Evolutionary conservation across 148 eudicot species (phyloP).

Genomic region (Vaccinium vitisidaea): DNA sequence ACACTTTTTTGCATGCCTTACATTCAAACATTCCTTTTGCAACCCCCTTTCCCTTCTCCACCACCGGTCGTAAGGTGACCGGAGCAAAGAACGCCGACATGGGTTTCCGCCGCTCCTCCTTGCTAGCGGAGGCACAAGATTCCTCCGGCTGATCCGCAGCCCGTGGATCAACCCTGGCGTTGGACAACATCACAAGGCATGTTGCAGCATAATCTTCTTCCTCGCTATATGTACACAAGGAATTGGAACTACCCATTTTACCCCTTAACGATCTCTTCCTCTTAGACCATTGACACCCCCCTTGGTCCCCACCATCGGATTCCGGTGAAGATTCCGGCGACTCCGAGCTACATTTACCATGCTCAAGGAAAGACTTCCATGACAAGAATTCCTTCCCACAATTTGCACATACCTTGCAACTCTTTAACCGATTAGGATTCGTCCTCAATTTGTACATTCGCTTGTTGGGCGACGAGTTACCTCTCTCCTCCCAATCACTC

Average conservation of each 20-base stretch:
- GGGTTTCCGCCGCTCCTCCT: slow-evolving; percentile 33
- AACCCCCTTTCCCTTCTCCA: slow-evolving; percentile 40
- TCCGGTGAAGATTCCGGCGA: slow-evolving; percentile 49
- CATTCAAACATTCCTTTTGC: slow-evolving; percentile 48
- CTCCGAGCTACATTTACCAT: slow-evolving; percentile 65
- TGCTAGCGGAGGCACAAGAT: slow-evolving; percentile 45
- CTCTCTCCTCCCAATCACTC: slow-evolving; percentile 74
- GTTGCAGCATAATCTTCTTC: slow-evolving; percentile 46
- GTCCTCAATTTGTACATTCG: slow-evolving; percentile 75
- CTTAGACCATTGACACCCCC: slow-evolving; percentile 58
- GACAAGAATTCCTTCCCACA: slow-evolving; percentile 79
- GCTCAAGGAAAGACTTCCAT: slow-evolving; percentile 87
- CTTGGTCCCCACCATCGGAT: slow-evolving; percentile 37
- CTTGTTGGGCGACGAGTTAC: slow-evolving; percentile 36
- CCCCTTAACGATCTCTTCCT: slow-evolving; percentile 68
- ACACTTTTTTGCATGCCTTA: slow-evolving; percentile 61
- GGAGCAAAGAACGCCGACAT: neutral
- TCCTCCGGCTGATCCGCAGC: slow-evolving; percentile 36
- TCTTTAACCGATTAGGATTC: slow-evolving; percentile 70
- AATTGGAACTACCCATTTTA: slow-evolving; percentile 38
- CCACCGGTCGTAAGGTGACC: neutral
- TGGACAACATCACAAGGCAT: slow-evolving; percentile 43
- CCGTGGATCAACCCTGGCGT: slow-evolving; percentile 34
- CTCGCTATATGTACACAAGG: slow-evolving; percentile 39
- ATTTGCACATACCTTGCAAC: slow-evolving; percentile 59